A percentile compares a stretch with the other conserved stretches of the same genome.
Evolutionary conservation across 148 eudicot genomes (phyloP).

Genomic region (Chenopodium album): DNA sequence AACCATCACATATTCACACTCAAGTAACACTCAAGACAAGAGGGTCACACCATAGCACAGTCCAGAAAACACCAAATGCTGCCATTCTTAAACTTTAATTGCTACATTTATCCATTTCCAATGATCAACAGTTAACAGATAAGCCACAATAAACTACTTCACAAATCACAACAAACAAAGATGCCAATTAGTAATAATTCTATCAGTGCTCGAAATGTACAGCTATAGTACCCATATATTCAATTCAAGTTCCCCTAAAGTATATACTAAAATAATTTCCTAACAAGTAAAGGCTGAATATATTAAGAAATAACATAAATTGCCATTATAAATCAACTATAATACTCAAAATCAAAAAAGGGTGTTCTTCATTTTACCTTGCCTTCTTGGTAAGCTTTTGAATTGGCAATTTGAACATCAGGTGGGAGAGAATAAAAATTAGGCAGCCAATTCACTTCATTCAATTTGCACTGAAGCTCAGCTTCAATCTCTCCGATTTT

Average conservation of each 20-base stretch:
- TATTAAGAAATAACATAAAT: too few species aligned
- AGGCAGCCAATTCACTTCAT: slow-evolving; percentile 66
- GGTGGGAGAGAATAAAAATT: slow-evolving; percentile 71
- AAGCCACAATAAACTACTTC: too few species aligned
- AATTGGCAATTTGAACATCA: slow-evolving; percentile 67
- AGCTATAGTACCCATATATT: background rate
- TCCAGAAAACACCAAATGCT: background rate
- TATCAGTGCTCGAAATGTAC: too few species aligned
- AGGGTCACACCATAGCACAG: too few species aligned
- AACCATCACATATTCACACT: background rate
- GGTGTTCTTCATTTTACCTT: slow-evolving; percentile 43
- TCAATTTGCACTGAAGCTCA: slow-evolving; percentile 55
- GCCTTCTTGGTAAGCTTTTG: slow-evolving; percentile 75
- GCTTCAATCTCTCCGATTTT: slow-evolving; percentile 63
- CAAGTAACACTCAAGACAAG: background rate
- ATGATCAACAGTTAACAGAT: background rate
- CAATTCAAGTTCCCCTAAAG: background rate
- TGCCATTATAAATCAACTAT: too few species aligned
- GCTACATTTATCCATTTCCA: background rate
- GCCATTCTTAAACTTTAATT: too few species aligned
- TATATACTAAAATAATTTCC: background rate
- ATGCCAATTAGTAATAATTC: too few species aligned
- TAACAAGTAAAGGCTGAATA: background rate
- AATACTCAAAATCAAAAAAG: too few species aligned
- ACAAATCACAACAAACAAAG: too few species aligned